Conservation (phyloP, 2,329 filamentous ascomycete species). For the Exophiala sp. region DNA sequence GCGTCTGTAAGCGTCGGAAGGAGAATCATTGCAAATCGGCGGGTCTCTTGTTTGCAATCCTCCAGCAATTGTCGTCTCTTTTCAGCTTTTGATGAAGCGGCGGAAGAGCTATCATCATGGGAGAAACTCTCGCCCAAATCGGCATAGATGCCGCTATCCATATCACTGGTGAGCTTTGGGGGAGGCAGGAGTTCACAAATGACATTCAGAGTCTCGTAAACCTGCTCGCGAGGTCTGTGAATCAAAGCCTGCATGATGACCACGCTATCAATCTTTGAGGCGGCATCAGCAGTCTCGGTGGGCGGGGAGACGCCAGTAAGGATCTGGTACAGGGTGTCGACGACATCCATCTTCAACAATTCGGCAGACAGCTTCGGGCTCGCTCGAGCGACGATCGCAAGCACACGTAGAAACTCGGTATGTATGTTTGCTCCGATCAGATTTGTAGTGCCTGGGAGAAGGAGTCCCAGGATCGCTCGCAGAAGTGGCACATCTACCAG, state of each 20-base stretch:
- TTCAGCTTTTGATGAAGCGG: slow-evolving; percentile 45
- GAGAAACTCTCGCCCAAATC: slow-evolving; percentile 44
- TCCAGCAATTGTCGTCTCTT: slow-evolving; percentile 75
- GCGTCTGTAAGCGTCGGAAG: slow-evolving; percentile 93
- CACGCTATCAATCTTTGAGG: slow-evolving; percentile 86
- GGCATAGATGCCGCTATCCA: slow-evolving; percentile 43
- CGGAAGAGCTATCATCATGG: slow-evolving; percentile 28
- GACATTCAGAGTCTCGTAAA: slow-evolving; percentile 94
- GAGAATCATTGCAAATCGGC: slow-evolving; percentile 85
- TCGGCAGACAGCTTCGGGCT: slow-evolving; percentile 84
- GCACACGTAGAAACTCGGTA: slow-evolving; percentile 87
- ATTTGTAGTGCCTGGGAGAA: slow-evolving; percentile 91
- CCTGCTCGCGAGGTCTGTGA: slow-evolving; percentile 88
- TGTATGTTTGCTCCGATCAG: slow-evolving; percentile 90
- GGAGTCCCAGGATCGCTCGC: slow-evolving; percentile 73
- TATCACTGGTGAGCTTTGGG: slow-evolving; percentile 54
- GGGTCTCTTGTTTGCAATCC: slow-evolving; percentile 78
- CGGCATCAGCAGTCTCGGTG: slow-evolving; percentile 66
- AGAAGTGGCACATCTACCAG: slow-evolving; percentile 84
- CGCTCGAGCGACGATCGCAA: slow-evolving; percentile 82
- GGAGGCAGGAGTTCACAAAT: slow-evolving; percentile 89
- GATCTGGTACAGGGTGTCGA: slow-evolving; percentile 96
- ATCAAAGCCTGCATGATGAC: slow-evolving; percentile 98
- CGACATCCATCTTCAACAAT: slow-evolving; percentile 90
- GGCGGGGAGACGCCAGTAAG: slow-evolving; percentile 92